These are phyloP conservation scores for Clavispora vitiphila DNA, from an alignment of 805 yeast genomes.

Conservation along the genomic window DNA sequence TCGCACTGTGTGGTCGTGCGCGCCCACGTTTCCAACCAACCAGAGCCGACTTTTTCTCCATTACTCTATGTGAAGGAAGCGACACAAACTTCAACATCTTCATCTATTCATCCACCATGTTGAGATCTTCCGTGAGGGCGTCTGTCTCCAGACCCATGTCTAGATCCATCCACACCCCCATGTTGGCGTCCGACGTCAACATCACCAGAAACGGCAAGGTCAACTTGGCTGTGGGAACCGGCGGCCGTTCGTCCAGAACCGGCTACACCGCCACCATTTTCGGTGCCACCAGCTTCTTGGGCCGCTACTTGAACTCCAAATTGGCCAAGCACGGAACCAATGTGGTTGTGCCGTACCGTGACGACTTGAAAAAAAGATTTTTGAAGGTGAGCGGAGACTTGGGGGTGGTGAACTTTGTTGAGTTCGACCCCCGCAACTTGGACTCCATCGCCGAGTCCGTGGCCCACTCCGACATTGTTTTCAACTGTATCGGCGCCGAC, in stretches of 20 bases:
- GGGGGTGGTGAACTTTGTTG: slow-evolving; percentile 81
- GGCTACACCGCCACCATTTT: slow-evolving; percentile 88
- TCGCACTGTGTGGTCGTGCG: slow-evolving; percentile 2
- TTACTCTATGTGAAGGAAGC: slow-evolving; percentile 8
- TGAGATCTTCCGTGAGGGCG: slow-evolving; percentile 20
- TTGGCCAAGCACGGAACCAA: slow-evolving; percentile 79
- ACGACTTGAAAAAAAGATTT: slow-evolving; percentile 71
- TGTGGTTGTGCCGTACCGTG: slow-evolving; percentile 75
- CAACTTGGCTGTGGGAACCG: slow-evolving; percentile 63
- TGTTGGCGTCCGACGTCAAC: slow-evolving; percentile 54
- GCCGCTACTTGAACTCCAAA: slow-evolving; percentile 64
- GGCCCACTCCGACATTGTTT: slow-evolving; percentile 76
- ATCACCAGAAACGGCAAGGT: slow-evolving; percentile 76
- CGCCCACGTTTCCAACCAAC: slow-evolving; percentile 12
- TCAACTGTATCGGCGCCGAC: slow-evolving; percentile 73
- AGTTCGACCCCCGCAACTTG: slow-evolving; percentile 75
- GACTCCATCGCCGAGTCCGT: slow-evolving; percentile 72
- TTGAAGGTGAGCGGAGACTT: slow-evolving; percentile 80
- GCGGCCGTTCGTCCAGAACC: slow-evolving; percentile 80
- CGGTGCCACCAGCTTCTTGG: slow-evolving; percentile 77
- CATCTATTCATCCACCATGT: slow-evolving; percentile 14
- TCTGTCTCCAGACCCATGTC: slow-evolving; percentile 13
- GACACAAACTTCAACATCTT: slow-evolving; percentile 1
- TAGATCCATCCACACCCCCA: slow-evolving; percentile 37
- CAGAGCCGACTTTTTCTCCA: slow-evolving; percentile 17